Evolutionary conservation across 176 grass and related monocot genomes (phyloP), one percentile per base, ranked within the genome.

Genomic region (Poa pratensis): DNA sequence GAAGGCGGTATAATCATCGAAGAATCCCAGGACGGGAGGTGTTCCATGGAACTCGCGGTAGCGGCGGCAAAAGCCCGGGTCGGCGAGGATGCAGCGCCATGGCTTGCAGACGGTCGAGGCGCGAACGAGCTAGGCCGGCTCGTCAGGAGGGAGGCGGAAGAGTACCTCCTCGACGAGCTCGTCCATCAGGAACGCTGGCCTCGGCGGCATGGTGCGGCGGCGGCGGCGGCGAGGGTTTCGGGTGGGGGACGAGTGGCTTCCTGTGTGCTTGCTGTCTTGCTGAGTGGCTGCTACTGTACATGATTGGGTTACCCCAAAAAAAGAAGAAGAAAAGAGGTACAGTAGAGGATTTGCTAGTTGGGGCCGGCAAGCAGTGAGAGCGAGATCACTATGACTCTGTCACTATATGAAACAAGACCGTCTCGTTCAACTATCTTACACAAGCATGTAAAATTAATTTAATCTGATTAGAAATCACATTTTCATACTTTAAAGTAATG

Each of bases 1-100:
- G 35, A 69, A 69, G 65, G 7, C 8, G 32, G 9, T 15, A 2
- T 10, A 3, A 18, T 11, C 17, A 20, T 20, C 7, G 32, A 68
- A 69, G 66, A 39, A 20, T 0, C 66, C 66, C 34, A 69, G 66
- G 35, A 69, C 5, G 35, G 72, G 82, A 19, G 72, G 72, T 7
- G 2, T 23, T 61, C 61, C 6, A 48, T 77, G 73, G 73, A 85
- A 77, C n/a, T 32, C 32, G 60, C 73, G 34, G 83, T 85, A 78
- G 62, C 61, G 49, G 74, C 73, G 35, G 7, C 76, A 50, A 51
- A 78, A 85, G 17, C n/a, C 10, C 16, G 23, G 62, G 23, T 18
- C 62, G 23, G 74, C 77, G 62, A 85, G 83, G 62, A 46, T 37
- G 74, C 22, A 17, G 34, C 62, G 63, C 75, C 50, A 78, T 6